Base-by-base conservation (phyloP, 371 early-diverging fungal species). In the Lichtheimia corymbifera region DNA sequence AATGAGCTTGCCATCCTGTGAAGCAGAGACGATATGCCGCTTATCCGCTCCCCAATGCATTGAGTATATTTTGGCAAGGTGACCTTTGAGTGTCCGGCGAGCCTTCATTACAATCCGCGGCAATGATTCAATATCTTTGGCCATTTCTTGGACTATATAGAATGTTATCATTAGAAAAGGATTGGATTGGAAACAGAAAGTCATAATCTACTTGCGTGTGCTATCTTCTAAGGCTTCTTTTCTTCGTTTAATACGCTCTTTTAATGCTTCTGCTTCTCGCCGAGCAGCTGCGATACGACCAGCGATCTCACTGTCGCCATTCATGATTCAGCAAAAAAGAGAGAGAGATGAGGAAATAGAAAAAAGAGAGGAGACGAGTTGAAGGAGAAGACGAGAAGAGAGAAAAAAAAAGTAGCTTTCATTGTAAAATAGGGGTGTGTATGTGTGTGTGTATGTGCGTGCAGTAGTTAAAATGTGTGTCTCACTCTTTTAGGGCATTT, bases 31-130 rank as follows among this genome's bases (percentile, higher is more conserved):
- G 13, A 97, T 73, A 71, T 96, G 96, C 25, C 93, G 88, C 71
- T 94, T 93, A 76, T 96, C 96, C 17, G 85, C 79, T 3, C 94
- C 93, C 98, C 98, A 97, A 76, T 97, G 96, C 96, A 97, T 96
- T n/a, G 98, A 94, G 70, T 97, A 97, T 64, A 97, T 95, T 73
- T 97, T 97, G 41, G 97, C 96, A 55, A 97, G 77, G 76, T 97
- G 98, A 24, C 98, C 98, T 81, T 97, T 97, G 49, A 97, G 85
- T 18, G 94, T 94, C 54, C 97, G 84, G 43, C 96, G 91, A 58
- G 96, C 94, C 67, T 95, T 95, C 93, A 97, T 96, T 45, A 84
- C 87, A 53, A 95, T 87, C 41, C 95, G 84, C n/a, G 96, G 96
- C 54, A 97, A 74, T 25, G 93, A 84, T 59, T 93, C 88, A 15